Conservation (phyloP, 2,329 filamentous ascomycete genomes). For the Didymosphaeria variabile region DNA sequence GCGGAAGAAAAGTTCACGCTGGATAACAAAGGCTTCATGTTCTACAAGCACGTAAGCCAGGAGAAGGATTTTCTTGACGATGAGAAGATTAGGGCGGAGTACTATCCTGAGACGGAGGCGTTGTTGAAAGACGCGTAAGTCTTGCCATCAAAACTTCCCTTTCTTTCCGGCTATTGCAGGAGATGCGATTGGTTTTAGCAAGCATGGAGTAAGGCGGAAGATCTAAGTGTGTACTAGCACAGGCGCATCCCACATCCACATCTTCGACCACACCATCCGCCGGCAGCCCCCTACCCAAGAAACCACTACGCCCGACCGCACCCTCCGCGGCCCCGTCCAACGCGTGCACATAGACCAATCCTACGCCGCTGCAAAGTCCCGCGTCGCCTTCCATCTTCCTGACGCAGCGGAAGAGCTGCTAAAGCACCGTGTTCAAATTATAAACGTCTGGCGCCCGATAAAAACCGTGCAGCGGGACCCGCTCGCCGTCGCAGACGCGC, state of each 20-base stretch:
- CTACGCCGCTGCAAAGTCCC: constrained; percentile 46
- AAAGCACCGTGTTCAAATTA: constrained; percentile 43
- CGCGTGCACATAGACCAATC: constrained; percentile 69
- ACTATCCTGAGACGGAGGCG: constrained; percentile 47
- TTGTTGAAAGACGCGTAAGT: constrained; percentile 51
- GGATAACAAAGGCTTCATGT: constrained; percentile 52
- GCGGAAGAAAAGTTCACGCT: constrained; percentile 54
- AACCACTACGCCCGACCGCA: constrained; percentile 29
- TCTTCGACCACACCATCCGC: constrained; percentile 72
- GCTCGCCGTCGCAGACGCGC: constrained; percentile 42
- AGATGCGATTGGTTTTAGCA: too few species aligned
- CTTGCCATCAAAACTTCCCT: too few species aligned
- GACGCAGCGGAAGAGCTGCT: constrained; percentile 42
- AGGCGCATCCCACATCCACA: constrained; percentile 64
- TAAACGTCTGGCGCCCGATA: constrained; percentile 50
- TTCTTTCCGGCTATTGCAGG: background rate
- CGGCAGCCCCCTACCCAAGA: constrained; percentile 45
- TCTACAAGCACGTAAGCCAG: constrained; percentile 37
- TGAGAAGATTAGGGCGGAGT: constrained; percentile 43
- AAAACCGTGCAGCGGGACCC: constrained; percentile 44
- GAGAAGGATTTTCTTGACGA: constrained; percentile 51
- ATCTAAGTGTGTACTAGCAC: constrained; percentile 54
- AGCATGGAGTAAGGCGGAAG: too few species aligned
- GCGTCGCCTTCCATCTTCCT: constrained; percentile 42
- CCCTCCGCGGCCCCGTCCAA: constrained; percentile 57